Evolutionary conservation across 352 stramenopile species (phyloP).

Genomic region (Pythium guiyangense): DNA sequence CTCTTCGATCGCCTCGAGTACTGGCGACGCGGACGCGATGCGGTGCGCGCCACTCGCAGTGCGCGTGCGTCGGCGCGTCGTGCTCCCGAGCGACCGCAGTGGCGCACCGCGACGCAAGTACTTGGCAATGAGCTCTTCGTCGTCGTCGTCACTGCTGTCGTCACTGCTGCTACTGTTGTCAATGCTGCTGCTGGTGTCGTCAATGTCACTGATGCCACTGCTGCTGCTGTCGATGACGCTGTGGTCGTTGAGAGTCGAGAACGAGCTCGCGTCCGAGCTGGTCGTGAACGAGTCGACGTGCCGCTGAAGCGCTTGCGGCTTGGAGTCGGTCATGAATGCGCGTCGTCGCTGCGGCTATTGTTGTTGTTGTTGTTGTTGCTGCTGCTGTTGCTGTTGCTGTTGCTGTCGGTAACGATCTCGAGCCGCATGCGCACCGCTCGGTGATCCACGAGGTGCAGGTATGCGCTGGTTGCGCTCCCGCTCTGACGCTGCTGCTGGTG

Average conservation of each 20-base stretch:
- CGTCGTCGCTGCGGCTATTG: background rate
- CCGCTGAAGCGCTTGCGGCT: background rate
- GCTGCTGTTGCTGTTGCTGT: conserved; percentile 1
- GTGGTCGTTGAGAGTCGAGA: conserved; percentile 15
- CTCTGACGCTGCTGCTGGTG: background rate
- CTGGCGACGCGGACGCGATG: background rate
- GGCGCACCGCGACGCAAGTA: conserved; percentile 11
- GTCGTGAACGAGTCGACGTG: conserved; percentile 3
- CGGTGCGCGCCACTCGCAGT: background rate
- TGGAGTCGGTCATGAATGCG: conserved; percentile 7
- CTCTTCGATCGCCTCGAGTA: conserved; percentile 12
- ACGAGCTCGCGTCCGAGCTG: conserved; percentile 7
- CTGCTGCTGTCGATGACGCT: conserved; percentile 7
- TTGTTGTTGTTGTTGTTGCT: too few species aligned
- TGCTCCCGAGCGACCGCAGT: conserved; percentile 5
- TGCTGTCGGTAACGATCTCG: background rate
- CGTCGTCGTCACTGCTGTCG: conserved; percentile 1
- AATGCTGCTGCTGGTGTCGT: background rate
- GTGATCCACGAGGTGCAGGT: background rate
- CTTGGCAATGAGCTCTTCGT: conserved; percentile 16
- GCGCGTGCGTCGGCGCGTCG: background rate
- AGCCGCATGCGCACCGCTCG: too few species aligned
- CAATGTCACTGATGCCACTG: conserved; percentile 3
- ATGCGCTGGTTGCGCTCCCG: background rate
- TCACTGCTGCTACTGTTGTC: background rate